Evolutionary conservation across 768 basidiomycete genomes (phyloP), one percentile per base, ranked within the genome.

Genomic region (Termitomyces sp.): DNA sequence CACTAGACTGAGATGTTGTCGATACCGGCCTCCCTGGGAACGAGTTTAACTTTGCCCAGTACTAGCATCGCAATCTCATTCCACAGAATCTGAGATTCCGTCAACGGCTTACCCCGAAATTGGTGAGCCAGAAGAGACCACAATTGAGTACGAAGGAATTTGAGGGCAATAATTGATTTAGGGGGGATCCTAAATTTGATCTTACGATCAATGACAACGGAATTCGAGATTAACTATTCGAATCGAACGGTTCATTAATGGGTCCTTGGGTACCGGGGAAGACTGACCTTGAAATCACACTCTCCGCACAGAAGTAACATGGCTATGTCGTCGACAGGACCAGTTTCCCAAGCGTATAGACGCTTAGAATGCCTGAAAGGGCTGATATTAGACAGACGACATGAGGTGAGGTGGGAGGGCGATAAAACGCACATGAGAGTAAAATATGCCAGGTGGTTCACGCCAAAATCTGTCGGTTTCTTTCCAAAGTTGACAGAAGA

Each of bases 311-410:
- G 74, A 18, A 98, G 76, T 27, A 93, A 67, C 52, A 98, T 70
- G 4, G 92, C 84, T 27, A 91, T 71, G 63, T 96, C 92, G 61
- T 97, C 91, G 8, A 91, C 83, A 5, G 94, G 91, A 6, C 92
- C 87, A 0, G 89, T 93, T 71, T 98, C 96, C 94, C 94, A 97
- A 18, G 83, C 91, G 72, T 93, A 96, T 27, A 95, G 72, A 69
- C 86, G 93, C 74, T 93, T 97, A 7, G 95, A 95, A 68, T 94
- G 93, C 93, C 94, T 94, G 53, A 27, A 40, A 39, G 10, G 37
- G 33, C 20, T 55, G 1, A 50, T 59, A 59, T 60, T n/a, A 60
- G 58, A 65, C 45, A n/a, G n/a, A n/a, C n/a, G n/a, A n/a, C n/a
- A n/a, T n/a, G n/a, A n/a, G n/a, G n/a, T n/a, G n/a, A n/a, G n/a